Base-by-base conservation (phyloP, 2,329 filamentous ascomycete genomes). In the Nemania sp. region DNA sequence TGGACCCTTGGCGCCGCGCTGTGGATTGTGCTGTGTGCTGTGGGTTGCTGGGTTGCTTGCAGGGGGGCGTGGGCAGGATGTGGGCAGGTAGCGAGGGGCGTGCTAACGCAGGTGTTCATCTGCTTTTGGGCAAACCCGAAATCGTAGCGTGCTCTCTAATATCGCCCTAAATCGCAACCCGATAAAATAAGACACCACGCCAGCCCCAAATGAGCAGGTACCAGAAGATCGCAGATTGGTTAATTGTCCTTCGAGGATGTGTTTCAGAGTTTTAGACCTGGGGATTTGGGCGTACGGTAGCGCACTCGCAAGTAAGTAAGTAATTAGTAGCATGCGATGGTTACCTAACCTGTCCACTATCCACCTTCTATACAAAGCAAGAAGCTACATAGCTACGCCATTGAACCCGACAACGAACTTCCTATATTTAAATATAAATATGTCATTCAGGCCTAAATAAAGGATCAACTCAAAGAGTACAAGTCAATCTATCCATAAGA, bases 191-290 rank as follows among this genome's bases (percentile, higher is more conserved):
- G 43, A 59, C 41, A 41, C 24, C 13, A 43, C 51, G 35, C 62
- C 60, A 66, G 66, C 51, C 68, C 60, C 2, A 24, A 67, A 66
- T 13, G 59, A 65, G 69, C 27, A 71, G 69, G 69, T 63, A 51
- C 27, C 52, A n/a, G 27, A 52, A 32, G 43, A 55, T 24, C 41
- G 57, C 43, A 57, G 59, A 66, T 70, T 66, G 66, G 58, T 20
- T 59, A 22, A 53, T 49, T 13, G 49, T 55, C 56, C 51, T 62
- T 66, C 41, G 58, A 49, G 54, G 35, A 57, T 58, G 62, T 70
- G 74, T 76, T 76, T 76, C 74, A 74, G 69, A 72, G n/a, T n/a
- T n/a, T 52, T 67, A 63, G 70, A 63, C 72, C 74, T 71, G 73
- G 73, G 60, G 68, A 62, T 67, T 69, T 71, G 62, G 52, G 66